These are phyloP conservation scores for Blastomyces gilchristii DNA, from an alignment of 2,329 filamentous ascomycete genomes.

Conservation along the genomic window DNA sequence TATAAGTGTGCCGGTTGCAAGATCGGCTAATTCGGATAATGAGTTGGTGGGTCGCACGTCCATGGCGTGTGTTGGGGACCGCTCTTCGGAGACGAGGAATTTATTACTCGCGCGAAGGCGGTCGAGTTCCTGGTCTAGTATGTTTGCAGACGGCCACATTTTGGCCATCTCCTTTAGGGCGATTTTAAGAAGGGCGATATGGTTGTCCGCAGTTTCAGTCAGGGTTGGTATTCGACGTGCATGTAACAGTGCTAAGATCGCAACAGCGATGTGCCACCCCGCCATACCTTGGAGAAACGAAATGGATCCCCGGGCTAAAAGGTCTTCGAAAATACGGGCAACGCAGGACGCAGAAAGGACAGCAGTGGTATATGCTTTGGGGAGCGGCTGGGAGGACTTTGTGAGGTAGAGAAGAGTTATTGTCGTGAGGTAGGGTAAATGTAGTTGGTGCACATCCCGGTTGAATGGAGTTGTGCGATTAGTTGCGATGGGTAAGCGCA, in stretches of 20 bases:
- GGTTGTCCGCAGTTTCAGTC: slow-evolving; percentile 24
- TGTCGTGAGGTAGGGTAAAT: slow-evolving; percentile 35
- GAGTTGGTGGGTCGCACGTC: slow-evolving; percentile 13
- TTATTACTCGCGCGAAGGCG: slow-evolving; percentile 17
- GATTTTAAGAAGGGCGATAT: slow-evolving; percentile 25
- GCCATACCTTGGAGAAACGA: slow-evolving; percentile 37
- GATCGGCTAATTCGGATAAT: slow-evolving; percentile 8
- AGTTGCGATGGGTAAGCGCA: slow-evolving; percentile 26
- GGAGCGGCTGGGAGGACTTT: slow-evolving; percentile 28
- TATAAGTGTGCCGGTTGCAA: slow-evolving; percentile 16
- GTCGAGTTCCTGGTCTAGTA: slow-evolving; percentile 27
- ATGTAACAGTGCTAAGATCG: slow-evolving; percentile 35
- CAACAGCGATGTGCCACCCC: slow-evolving; percentile 36
- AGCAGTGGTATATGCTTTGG: slow-evolving; percentile 30
- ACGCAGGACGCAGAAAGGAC: slow-evolving; percentile 33
- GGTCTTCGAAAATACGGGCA: slow-evolving; percentile 31
- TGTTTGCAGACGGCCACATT: slow-evolving; percentile 32
- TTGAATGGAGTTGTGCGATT: slow-evolving; percentile 28
- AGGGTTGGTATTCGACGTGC: slow-evolving; percentile 28
- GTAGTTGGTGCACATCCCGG: slow-evolving; percentile 34
- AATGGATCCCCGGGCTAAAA: slow-evolving; percentile 30
- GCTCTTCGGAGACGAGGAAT: slow-evolving; percentile 8
- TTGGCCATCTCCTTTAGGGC: slow-evolving; percentile 25
- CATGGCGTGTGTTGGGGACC: slow-evolving; percentile 13
- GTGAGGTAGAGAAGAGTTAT: slow-evolving; percentile 35